Evolutionary conservation across 2,329 filamentous ascomycete genomes (phyloP).

Genomic region (Tolypocladium guangdongense): DNA sequence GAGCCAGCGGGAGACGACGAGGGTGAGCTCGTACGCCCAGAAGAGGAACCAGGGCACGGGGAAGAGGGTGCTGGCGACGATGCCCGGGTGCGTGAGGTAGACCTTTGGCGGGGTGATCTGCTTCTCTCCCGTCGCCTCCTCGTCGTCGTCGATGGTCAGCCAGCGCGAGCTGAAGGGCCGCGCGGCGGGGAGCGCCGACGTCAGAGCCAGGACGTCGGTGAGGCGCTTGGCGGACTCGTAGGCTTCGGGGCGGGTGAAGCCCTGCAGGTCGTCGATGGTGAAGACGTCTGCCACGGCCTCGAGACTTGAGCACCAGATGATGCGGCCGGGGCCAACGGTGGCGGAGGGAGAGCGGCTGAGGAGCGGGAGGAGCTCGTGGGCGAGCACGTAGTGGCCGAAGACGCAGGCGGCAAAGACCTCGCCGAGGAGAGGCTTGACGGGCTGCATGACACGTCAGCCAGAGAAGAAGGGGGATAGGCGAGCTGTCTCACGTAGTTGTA

Average conservation of each 20-base stretch:
- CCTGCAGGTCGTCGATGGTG: conserved; percentile 64
- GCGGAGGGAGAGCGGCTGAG: conserved; percentile 38
- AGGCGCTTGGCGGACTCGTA: conserved; percentile 87
- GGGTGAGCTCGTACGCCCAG: conserved; percentile 54
- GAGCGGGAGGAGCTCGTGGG: conserved; percentile 67
- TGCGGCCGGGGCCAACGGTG: conserved; percentile 42
- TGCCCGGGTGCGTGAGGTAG: conserved; percentile 77
- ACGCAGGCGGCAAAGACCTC: conserved; percentile 85
- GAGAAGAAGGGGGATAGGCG: not conserved
- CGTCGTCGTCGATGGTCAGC: conserved; percentile 27
- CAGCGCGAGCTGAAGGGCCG: conserved; percentile 45
- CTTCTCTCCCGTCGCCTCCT: conserved; percentile 4
- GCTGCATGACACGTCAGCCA: conserved; percentile 24
- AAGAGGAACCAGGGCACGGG: conserved; percentile 60
- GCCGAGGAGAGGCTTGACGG: conserved; percentile 50
- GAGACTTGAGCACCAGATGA: conserved; percentile 82
- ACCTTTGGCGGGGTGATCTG: conserved; percentile 40
- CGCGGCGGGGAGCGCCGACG: conserved; percentile 54
- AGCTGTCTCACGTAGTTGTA: conserved; percentile 21
- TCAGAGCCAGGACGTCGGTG: conserved; percentile 74
- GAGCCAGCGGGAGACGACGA: conserved; percentile 62
- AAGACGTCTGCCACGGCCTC: conserved; percentile 51
- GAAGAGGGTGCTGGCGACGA: conserved; percentile 74
- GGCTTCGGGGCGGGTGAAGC: conserved; percentile 46
- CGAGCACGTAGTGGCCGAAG: conserved; percentile 89